phyloP scores from a whole-genome alignment of 768 basidiomycete genomes.

The Plicaturopsis crispa region DNA sequence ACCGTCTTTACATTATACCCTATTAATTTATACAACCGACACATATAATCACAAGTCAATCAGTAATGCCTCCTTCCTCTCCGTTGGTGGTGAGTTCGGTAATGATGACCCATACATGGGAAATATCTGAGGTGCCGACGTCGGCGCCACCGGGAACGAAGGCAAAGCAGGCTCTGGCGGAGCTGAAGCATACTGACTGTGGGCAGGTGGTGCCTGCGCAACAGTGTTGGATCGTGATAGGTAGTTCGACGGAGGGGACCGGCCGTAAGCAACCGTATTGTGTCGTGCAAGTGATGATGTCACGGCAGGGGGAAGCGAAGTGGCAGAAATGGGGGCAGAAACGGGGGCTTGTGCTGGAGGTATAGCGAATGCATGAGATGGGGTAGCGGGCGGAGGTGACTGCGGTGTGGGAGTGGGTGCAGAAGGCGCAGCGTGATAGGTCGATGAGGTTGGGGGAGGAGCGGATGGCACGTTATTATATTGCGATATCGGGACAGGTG shows the following conservation, averaged over 20 bases:
- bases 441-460: slow-evolving; percentile 1
- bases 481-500: too few species aligned
- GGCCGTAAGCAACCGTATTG: too few species aligned
- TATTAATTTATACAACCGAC: too few species aligned
- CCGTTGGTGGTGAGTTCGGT: slow-evolving; percentile 44
- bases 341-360: slow-evolving; percentile 12
- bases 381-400: too few species aligned
- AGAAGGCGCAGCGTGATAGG: background rate
- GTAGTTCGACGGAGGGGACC: too few species aligned
- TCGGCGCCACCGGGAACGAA: slow-evolving; percentile 61
- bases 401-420: background rate
- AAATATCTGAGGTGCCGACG: slow-evolving; percentile 46
- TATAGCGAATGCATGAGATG: too few species aligned
- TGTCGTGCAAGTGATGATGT: too few species aligned
- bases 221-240: too few species aligned
- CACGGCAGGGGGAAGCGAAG: too few species aligned
- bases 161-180: slow-evolving; percentile 32
- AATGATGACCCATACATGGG: slow-evolving; percentile 40
- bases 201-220: too few species aligned
- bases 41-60: slow-evolving; percentile 35
- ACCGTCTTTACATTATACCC: too few species aligned
- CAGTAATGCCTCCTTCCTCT: slow-evolving; percentile 54
- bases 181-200: slow-evolving; percentile 22
- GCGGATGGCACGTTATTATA: too few species aligned
- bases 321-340: slow-evolving; percentile 19